These are phyloP conservation scores for Trichomonas gallinae DNA, from an alignment of 208 protist species.

Conservation along the genomic window DNA sequence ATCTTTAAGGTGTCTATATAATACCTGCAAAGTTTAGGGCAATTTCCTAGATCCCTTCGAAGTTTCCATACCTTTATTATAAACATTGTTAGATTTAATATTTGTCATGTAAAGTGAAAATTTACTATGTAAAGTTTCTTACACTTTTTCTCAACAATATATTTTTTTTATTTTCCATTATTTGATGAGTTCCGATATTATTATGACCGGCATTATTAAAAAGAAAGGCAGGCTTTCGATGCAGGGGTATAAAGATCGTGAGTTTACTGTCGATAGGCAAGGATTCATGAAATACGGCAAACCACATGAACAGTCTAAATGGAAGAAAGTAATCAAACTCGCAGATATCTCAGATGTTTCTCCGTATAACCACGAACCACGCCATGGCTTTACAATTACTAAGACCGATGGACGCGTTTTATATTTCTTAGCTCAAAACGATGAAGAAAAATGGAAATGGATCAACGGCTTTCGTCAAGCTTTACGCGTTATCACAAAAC, in stretches of 20 bases:
- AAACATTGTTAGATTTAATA: no score
- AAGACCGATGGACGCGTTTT: not conserved
- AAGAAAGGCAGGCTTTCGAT: not conserved
- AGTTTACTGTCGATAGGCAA: not conserved
- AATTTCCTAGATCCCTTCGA: no score
- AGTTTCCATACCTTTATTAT: no score
- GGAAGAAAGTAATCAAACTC: not conserved
- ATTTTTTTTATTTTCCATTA: no score
- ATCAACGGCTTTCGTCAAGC: not conserved
- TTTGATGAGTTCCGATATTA: not conserved
- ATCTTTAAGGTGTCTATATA: no score
- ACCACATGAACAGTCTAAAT: not conserved
- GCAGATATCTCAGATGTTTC: not conserved
- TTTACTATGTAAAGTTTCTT: no score
- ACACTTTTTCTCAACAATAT: no score
- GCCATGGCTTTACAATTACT: not conserved
- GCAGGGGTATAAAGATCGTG: not conserved
- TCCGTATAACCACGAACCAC: not conserved
- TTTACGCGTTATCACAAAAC: not conserved
- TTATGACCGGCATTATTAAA: not conserved
- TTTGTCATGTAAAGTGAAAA: no score
- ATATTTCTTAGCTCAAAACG: not conserved
- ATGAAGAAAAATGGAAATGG: constrained; percentile 19
- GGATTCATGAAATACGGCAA: not conserved
- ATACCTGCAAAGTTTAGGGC: no score